phyloP scores from a whole-genome alignment of 2,329 filamentous ascomycete genomes.

The Macrophomina pseudophaseolina region DNA sequence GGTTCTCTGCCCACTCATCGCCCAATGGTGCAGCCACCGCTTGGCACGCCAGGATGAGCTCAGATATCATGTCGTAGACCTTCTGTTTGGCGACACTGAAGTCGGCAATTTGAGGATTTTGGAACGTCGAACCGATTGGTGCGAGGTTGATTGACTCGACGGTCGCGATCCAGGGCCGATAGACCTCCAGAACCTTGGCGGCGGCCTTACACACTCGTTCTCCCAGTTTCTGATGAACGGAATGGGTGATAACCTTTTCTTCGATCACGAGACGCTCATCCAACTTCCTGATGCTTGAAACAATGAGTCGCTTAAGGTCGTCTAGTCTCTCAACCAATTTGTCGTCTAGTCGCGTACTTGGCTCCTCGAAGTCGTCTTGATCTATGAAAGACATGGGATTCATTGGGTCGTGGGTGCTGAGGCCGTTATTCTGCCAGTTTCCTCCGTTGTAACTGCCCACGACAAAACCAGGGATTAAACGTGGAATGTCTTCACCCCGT shows the following conservation, averaged over 20 bases:
- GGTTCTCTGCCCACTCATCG: constrained; percentile 95
- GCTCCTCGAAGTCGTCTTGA: constrained; percentile 85
- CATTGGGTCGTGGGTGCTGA: constrained; percentile 70
- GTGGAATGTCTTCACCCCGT: constrained; percentile 87
- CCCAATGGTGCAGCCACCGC: constrained; percentile 87
- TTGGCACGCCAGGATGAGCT: constrained; percentile 86
- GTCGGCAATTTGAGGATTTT: constrained; percentile 83
- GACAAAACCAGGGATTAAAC: constrained; percentile 92
- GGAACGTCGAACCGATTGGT: constrained; percentile 75
- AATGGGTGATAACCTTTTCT: constrained; percentile 80
- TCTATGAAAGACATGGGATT: constrained; percentile 75
- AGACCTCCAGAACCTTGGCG: constrained; percentile 81
- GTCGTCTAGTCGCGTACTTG: constrained; percentile 74
- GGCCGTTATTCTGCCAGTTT: constrained; percentile 78
- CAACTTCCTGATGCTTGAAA: constrained; percentile 83
- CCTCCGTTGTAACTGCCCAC: constrained; percentile 82
- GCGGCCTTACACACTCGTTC: constrained; percentile 82
- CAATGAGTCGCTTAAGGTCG: constrained; percentile 81
- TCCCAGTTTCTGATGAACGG: constrained; percentile 78
- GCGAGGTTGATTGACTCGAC: constrained; percentile 92
- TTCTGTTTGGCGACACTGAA: constrained; percentile 92
- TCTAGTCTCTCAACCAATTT: constrained; percentile 82
- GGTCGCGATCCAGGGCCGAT: constrained; percentile 85
- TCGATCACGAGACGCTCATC: constrained; percentile 80
- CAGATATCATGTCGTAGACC: constrained; percentile 90